Evolutionary conservation across 192 early-diverging fungal genomes (phyloP).

Genomic region (Mortierella hygrophila): DNA sequence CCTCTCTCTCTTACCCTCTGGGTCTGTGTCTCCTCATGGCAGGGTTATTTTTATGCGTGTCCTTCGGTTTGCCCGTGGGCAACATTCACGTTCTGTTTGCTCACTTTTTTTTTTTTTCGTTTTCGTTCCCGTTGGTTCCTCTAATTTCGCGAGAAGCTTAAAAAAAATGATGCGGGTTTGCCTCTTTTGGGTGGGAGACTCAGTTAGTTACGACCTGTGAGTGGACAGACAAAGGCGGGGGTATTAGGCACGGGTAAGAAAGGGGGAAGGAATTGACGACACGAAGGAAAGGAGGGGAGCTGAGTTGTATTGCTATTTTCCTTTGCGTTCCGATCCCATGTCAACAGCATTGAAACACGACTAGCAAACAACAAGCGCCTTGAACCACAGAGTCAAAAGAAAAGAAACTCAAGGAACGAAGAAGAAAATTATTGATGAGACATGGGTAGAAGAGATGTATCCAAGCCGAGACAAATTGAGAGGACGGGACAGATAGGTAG

Average conservation of each 20-base stretch:
- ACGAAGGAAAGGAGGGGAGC: not conserved
- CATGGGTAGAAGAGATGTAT: not conserved
- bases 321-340: not conserved
- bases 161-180: slow-evolving; percentile 23
- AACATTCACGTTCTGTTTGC: slow-evolving; percentile 8
- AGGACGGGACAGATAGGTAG: not conserved
- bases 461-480: not conserved
- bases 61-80: slow-evolving; percentile 4
- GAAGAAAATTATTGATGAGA: not conserved
- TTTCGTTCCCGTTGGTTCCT: not conserved
- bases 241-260: not conserved
- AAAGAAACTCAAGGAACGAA: not conserved
- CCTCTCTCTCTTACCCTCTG: not conserved
- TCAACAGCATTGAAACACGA: not conserved
- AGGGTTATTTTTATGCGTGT: not conserved
- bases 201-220: not conserved
- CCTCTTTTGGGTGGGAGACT: slow-evolving; percentile 33
- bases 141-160: slow-evolving; percentile 11
- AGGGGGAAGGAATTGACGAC: not conserved
- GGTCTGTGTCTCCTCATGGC: not conserved
- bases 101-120: not conserved
- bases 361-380: not conserved
- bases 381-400: not conserved
- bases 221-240: slow-evolving; percentile 1
- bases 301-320: not conserved